Base-by-base conservation (phyloP, 805 yeast species). In the Grigorovia yakushimaensis region DNA sequence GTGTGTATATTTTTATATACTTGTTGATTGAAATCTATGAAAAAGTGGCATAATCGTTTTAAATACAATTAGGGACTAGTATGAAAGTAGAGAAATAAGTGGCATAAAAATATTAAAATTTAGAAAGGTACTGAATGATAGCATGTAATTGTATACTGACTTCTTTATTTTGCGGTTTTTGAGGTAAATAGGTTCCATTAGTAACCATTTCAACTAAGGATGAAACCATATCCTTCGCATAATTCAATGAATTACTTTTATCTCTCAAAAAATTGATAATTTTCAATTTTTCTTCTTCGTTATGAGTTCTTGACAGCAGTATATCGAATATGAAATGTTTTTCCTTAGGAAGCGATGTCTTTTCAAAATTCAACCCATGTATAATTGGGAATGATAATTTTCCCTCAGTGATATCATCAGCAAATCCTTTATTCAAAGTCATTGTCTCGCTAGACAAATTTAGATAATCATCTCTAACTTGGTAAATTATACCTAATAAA, bases 381-480 rank as follows among this genome's bases (percentile, higher is more conserved):
- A 89, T 74, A 2, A 89, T 79, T 0, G 96, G 96, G 52, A 86
- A 84, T 0, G 95, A 86, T 50, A 84, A 77, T 64, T 88, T 89
- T 0, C 96, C 96, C 61, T 89, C 96, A 0, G 88, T 78, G 27
- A 89, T 73, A 59, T 89, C 98, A 56, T 89, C 96, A 46, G 87
- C 79, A 52, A 76, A 76, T 2, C 95, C 95, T 72, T 86, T 84
- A 59, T 78, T 79, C n/a, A 68, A 66, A 48, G 78, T 71, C 66
- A 62, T 63, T 18, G 56, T 51, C 10, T 66, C 65, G 21, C 69
- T 71, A 22, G 73, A 72, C 46, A 89, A 65, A 57, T 89, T 89
- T 53, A 84, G 62, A 51, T 81, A 82, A 62, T 89, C 98, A 62
- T 89, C 97, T 52, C 84, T 74, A 41, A 89, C 76, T 63, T 89